These are phyloP conservation scores for Yamadazyma aaseri DNA, from an alignment of 1,139 yeast genomes.

Conservation along the genomic window DNA sequence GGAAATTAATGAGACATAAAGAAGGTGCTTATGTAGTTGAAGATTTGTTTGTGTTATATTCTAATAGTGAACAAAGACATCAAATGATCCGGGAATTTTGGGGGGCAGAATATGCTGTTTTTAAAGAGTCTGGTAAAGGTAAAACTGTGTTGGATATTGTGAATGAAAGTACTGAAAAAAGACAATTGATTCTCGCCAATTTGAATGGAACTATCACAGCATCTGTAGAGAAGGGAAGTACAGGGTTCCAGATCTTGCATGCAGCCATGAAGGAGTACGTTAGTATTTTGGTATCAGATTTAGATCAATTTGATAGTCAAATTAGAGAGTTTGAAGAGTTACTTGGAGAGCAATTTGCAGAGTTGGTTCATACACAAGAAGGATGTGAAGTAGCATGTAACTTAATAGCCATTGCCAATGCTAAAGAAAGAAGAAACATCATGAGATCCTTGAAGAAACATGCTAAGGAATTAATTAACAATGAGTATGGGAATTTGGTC, in stretches of 20 bases:
- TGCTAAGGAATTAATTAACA: constrained; percentile 68
- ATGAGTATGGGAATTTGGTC: constrained; percentile 84
- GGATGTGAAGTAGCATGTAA: constrained; percentile 89
- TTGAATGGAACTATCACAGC: constrained; percentile 82
- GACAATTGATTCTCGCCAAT: constrained; percentile 72
- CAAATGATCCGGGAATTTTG: constrained; percentile 95
- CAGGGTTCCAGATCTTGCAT: constrained; percentile 94
- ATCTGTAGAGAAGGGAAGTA: constrained; percentile 91
- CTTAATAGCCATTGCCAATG: constrained; percentile 77
- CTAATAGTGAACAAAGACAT: constrained; percentile 78
- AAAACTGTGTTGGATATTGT: constrained; percentile 66
- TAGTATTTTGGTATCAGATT: constrained; percentile 56
- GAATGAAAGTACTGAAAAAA: constrained; percentile 75
- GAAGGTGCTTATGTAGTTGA: constrained; percentile 99
- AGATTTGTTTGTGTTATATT: constrained; percentile 83
- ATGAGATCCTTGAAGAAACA: constrained; percentile 74
- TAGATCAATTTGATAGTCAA: constrained; percentile 53
- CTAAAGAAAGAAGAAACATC: constrained; percentile 86
- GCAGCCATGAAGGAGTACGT: constrained; percentile 93
- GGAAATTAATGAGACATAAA: constrained; percentile 92
- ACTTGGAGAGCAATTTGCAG: constrained; percentile 86
- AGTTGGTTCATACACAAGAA: constrained; percentile 91
- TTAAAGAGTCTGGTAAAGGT: constrained; percentile 71
- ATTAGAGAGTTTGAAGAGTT: constrained; percentile 81
- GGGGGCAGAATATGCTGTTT: constrained; percentile 95